phyloP scores from a whole-genome alignment of 2,329 filamentous ascomycete genomes.

The Verticillium isaacii region DNA sequence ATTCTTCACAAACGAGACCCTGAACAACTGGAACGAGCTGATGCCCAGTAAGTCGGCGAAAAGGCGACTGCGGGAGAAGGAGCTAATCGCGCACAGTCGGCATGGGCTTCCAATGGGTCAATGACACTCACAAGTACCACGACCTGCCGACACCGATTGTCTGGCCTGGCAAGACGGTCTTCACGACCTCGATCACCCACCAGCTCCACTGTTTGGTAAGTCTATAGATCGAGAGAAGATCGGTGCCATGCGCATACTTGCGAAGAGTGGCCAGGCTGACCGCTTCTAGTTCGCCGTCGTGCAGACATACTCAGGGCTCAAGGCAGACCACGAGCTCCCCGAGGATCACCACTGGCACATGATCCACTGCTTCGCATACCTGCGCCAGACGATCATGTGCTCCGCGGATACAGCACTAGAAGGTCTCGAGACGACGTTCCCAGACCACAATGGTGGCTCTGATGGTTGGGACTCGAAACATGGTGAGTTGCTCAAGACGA shows the following conservation, averaged over 20 bases:
- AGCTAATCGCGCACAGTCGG: conserved; percentile 19
- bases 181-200: conserved; percentile 37
- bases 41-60: conserved; percentile 24
- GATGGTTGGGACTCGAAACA: conserved; percentile 44
- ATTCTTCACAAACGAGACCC: conserved; percentile 30
- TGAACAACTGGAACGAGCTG: conserved; percentile 31
- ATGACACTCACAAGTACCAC: conserved; percentile 28
- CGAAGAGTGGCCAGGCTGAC: not conserved
- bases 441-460: conserved; percentile 38
- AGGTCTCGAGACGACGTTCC: conserved; percentile 40
- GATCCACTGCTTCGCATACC: conserved; percentile 44
- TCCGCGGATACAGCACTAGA: conserved; percentile 39
- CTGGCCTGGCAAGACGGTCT: conserved; percentile 30
- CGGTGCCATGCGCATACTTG: not conserved
- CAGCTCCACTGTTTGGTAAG: conserved; percentile 37
- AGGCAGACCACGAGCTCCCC: conserved; percentile 30
- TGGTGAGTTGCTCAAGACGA: conserved; percentile 19
- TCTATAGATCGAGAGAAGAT: too few relatives aligned
- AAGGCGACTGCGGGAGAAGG: not conserved
- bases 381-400: conserved; percentile 42
- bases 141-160: conserved; percentile 30
- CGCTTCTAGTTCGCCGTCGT: conserved; percentile 29
- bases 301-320: conserved; percentile 37
- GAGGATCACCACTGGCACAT: conserved; percentile 42
- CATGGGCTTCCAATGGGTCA: conserved; percentile 33